These are phyloP conservation scores for Fraxinus albicans DNA, from an alignment of 305 asterid genomes.

Conservation along the genomic window DNA sequence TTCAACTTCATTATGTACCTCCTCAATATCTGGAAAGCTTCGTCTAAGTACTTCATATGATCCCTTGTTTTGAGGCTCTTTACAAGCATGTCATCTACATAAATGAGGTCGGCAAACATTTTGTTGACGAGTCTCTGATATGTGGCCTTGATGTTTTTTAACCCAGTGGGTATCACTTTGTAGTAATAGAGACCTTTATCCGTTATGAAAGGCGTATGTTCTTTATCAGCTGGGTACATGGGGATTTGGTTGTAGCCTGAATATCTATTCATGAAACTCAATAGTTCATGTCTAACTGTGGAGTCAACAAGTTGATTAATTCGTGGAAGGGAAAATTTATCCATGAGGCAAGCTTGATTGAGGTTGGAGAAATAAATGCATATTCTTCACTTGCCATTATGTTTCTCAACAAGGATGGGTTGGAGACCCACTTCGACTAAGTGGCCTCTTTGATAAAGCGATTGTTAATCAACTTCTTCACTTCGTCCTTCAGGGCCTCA, in stretches of 20 bases:
- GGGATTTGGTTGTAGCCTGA: not conserved
- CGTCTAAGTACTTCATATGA: too few species aligned
- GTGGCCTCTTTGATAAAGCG: not conserved
- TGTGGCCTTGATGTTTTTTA: not conserved
- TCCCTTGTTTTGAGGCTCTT: not conserved
- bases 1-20: not conserved
- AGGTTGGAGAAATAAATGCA: not conserved
- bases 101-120: not conserved
- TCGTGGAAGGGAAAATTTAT: not conserved
- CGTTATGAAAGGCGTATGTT: too few species aligned
- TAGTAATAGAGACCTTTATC: not conserved
- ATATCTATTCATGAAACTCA: too few species aligned
- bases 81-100: not conserved
- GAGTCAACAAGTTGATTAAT: not conserved
- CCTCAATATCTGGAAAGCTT: too few species aligned
- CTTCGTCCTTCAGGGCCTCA: not conserved
- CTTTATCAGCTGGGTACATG: not conserved
- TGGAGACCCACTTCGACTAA: not conserved
- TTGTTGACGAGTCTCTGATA: not conserved
- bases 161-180: not conserved
- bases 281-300: not conserved
- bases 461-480: not conserved
- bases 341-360: not conserved
- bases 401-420: not conserved
- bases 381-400: not conserved